Conservation (phyloP, 2,329 filamentous ascomycete genomes). For the Cladosporium oxysporum region DNA sequence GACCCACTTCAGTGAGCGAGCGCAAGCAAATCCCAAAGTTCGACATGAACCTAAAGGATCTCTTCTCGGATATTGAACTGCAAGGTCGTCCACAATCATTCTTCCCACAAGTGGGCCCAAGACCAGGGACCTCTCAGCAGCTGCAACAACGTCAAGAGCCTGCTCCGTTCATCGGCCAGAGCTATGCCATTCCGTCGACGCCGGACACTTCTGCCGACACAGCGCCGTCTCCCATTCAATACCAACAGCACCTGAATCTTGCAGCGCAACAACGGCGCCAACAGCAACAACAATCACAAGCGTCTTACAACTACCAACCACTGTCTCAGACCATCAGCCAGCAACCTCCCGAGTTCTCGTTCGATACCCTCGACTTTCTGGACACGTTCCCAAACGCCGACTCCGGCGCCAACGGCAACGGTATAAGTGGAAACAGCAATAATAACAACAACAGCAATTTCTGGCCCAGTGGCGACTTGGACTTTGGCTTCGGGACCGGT, state of each 20-base stretch:
- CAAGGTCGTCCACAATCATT: conserved; percentile 13
- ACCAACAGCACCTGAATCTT: not conserved
- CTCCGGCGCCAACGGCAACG: not conserved
- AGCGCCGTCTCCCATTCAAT: conserved; percentile 22
- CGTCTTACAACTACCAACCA: not conserved
- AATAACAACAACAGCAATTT: not conserved
- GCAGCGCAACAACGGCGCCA: not conserved
- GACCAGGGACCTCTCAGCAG: conserved; percentile 16
- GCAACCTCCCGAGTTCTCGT: conserved; percentile 25
- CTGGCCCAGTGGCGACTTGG: conserved; percentile 17
- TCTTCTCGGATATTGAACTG: conserved; percentile 50
- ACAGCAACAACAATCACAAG: conserved; percentile 13
- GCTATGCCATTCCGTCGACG: conserved; percentile 23
- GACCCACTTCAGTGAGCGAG: conserved; percentile 26
- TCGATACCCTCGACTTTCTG: conserved; percentile 57
- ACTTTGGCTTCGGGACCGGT: conserved; percentile 30
- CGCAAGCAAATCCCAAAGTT: conserved; percentile 51
- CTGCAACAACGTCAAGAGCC: conserved; percentile 30
- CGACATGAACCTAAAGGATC: conserved; percentile 58
- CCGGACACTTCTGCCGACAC: conserved; percentile 21
- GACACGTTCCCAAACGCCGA: conserved; percentile 48
- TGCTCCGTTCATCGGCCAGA: conserved; percentile 5
- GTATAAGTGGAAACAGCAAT: conserved; percentile 1
- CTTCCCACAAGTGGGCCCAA: conserved; percentile 8
- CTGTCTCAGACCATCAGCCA: conserved; percentile 24